phyloP scores from a whole-genome alignment of 75 land plant species.

The Pinus taeda region DNA sequence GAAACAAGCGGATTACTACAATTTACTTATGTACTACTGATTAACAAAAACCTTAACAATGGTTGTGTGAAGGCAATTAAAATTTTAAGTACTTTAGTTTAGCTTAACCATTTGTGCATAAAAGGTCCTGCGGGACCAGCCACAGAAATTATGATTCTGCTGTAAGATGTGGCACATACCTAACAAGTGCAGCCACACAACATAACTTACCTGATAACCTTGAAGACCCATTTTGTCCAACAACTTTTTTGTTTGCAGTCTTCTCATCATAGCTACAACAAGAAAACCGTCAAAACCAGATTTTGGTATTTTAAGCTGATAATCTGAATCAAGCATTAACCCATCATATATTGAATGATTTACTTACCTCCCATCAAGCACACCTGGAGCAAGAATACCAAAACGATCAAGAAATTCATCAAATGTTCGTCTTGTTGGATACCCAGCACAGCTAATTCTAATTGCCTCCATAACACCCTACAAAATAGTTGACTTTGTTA shows the following conservation, averaged over 20 bases:
- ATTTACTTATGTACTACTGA: no score
- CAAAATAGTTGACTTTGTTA: not conserved
- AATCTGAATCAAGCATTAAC: not conserved
- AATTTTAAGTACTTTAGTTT: no score
- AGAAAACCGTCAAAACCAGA: not conserved
- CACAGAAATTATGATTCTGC: no score
- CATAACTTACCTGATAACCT: constrained; percentile 82
- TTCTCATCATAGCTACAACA: constrained; percentile 81
- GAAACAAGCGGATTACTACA: no score
- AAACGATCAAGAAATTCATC: constrained; percentile 91
- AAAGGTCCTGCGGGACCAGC: no score
- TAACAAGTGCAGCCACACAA: not conserved
- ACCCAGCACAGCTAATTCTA: constrained; percentile 97
- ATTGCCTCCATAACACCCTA: constrained; percentile 99
- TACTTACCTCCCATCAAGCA: constrained; percentile 69
- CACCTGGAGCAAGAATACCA: constrained; percentile 88
- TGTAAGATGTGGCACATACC: no score
- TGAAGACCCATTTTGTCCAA: constrained; percentile 66
- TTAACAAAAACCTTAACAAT: no score
- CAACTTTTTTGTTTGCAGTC: constrained; percentile 59
- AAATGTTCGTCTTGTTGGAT: constrained; percentile 86
- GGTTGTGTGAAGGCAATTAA: no score
- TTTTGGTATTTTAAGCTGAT: not conserved
- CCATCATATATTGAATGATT: not conserved
- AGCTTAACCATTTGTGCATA: no score